Evolutionary conservation across 305 asterid species (phyloP).

Genomic region (Withania somnifera): DNA sequence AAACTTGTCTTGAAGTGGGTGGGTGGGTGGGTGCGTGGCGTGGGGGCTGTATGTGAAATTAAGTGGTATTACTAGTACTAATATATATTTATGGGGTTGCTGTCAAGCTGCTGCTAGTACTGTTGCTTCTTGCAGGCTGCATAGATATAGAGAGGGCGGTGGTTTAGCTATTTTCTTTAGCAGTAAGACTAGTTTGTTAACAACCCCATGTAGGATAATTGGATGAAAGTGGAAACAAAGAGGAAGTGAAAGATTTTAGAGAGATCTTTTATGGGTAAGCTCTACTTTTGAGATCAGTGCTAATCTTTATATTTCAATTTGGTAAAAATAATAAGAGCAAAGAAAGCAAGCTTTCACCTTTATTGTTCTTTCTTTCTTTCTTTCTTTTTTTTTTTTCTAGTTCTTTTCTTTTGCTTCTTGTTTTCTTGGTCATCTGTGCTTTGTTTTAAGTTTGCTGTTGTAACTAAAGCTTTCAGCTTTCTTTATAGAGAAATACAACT

Average conservation of each 20-base stretch:
- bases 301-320: constrained; percentile 9
- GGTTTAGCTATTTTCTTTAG: constrained; percentile 28
- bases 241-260: constrained; percentile 4
- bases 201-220: constrained; percentile 8
- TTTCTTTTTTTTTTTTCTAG: too few relatives aligned
- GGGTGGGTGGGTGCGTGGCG: neutral
- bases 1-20: neutral
- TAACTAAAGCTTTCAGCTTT: constrained; percentile 8
- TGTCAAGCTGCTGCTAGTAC: constrained; percentile 25
- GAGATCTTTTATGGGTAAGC: constrained; percentile 29
- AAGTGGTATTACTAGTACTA: neutral
- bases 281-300: neutral
- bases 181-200: constrained; percentile 21
- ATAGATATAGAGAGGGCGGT: constrained; percentile 23
- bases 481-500: constrained; percentile 32
- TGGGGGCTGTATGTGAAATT: neutral
- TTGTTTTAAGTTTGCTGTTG: neutral
- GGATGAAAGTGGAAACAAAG: constrained; percentile 8
- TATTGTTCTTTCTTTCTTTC: too few relatives aligned
- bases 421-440: neutral
- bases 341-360: neutral
- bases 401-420: constrained; percentile 1
- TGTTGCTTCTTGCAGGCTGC: constrained; percentile 22
- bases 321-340: neutral
- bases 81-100: constrained; percentile 26